Evolutionary conservation across 169 alveolate genomes (phyloP).

Genomic region (Perkinsus olseni): DNA sequence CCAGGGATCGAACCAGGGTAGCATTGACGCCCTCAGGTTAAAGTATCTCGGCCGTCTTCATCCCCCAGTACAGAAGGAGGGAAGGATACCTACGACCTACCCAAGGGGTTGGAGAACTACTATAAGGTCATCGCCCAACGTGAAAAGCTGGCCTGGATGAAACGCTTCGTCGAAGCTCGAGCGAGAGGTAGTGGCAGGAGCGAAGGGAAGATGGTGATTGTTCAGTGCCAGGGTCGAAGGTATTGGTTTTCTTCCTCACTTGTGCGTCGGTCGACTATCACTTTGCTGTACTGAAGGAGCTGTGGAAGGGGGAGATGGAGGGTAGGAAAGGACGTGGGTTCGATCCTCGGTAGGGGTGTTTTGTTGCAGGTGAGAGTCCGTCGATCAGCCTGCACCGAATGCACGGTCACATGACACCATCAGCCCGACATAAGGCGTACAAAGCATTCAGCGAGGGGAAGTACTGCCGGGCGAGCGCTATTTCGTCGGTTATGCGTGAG

Average conservation of each 20-base stretch:
- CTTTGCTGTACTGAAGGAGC: constrained; percentile 13
- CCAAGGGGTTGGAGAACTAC: not conserved
- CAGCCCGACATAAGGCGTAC: constrained; percentile 13
- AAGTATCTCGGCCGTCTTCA: not conserved
- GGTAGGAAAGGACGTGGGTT: not conserved
- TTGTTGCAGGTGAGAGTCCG: not conserved
- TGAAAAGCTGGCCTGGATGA: not conserved
- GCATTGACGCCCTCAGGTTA: not conserved
- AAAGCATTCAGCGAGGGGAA: not conserved
- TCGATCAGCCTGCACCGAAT: constrained; percentile 21
- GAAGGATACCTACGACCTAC: not conserved
- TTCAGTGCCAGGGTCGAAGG: not conserved
- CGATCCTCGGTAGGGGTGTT: not conserved
- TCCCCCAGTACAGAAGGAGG: not conserved
- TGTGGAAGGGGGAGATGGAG: not conserved
- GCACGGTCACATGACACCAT: constrained; percentile 36
- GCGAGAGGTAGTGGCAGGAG: not conserved
- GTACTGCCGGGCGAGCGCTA: not conserved
- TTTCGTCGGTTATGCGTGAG: not conserved
- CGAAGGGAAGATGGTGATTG: not conserved
- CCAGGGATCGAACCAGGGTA: not conserved
- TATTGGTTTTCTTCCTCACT: constrained; percentile 32
- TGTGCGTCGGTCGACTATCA: constrained; percentile 37
- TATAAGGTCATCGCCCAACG: not conserved
- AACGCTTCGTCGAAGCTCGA: not conserved